Percentiles rank a stretch among this genome's conserved stretches.
These are phyloP conservation scores for Thelephora terrestris DNA, from an alignment of 1,284 basidiomycete genomes.

Conservation along the genomic window DNA sequence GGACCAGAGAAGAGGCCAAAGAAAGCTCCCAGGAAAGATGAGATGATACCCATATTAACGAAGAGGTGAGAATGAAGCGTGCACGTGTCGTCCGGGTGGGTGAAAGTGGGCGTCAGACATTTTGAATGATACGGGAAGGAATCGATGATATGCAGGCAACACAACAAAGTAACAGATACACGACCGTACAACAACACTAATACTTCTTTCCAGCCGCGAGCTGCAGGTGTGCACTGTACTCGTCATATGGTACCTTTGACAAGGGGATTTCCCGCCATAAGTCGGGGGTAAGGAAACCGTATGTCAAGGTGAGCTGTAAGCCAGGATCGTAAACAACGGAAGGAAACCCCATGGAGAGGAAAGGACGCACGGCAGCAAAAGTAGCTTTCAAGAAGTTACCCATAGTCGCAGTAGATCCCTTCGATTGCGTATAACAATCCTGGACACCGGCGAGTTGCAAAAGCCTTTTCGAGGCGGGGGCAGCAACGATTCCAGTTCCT, in stretches of 20 bases:
- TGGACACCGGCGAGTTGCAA: slow-evolving; percentile 97
- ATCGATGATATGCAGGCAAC: slow-evolving; percentile 2
- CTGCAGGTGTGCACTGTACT: slow-evolving; percentile 86
- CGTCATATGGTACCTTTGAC: slow-evolving; percentile 86
- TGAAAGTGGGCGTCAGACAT: too few species aligned
- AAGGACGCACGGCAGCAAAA: slow-evolving; percentile 74
- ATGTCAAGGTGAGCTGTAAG: slow-evolving; percentile 91
- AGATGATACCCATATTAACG: not conserved
- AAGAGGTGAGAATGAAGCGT: not conserved
- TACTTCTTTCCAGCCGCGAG: slow-evolving; percentile 70
- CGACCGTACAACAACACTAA: slow-evolving; percentile 43
- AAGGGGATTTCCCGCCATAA: slow-evolving; percentile 94
- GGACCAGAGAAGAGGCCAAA: not conserved
- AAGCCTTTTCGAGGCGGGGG: slow-evolving; percentile 94
- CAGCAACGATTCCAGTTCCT: slow-evolving; percentile 99
- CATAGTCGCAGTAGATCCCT: slow-evolving; percentile 98
- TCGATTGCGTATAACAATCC: slow-evolving; percentile 93
- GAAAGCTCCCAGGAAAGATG: not conserved
- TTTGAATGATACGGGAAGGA: too few species aligned
- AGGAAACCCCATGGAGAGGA: not conserved
- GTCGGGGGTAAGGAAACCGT: slow-evolving; percentile 95
- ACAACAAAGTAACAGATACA: slow-evolving; percentile 16
- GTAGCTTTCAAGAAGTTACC: slow-evolving; percentile 99
- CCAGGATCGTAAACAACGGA: slow-evolving; percentile 2
- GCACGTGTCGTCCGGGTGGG: too few species aligned